Percentiles rank a stretch among this genome's conserved stretches.
Conservation (phyloP, 2,329 filamentous ascomycete species). For the Aspergillus clavatus region DNA sequence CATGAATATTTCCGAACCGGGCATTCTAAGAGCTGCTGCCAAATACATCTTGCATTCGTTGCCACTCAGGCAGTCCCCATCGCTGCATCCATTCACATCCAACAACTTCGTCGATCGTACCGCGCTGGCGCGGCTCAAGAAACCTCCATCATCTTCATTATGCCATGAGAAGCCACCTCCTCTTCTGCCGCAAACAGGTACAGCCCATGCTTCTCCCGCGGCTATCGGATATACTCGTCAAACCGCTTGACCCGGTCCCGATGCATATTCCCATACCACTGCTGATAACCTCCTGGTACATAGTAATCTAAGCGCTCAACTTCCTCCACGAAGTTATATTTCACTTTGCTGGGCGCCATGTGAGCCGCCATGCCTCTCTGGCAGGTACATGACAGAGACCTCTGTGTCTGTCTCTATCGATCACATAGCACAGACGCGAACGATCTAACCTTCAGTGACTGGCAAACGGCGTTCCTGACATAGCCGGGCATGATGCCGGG, state of each 20-base stretch:
- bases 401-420: no score
- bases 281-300: conserved; percentile 2
- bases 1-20: no score
- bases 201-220: neutral
- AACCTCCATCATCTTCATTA: conserved; percentile 16
- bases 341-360: conserved; percentile 3
- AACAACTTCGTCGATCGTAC: conserved; percentile 14
- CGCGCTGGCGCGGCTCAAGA: conserved; percentile 14
- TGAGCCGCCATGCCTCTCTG: neutral
- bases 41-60: conserved; percentile 9
- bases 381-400: no score
- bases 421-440: no score
- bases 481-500: no score
- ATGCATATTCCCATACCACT: conserved; percentile 17
- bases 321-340: conserved; percentile 3
- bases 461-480: no score
- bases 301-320: conserved; percentile 4
- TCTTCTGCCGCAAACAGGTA: conserved; percentile 10
- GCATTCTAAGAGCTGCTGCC: no score
- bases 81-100: conserved; percentile 19
- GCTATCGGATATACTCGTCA: conserved; percentile 12
- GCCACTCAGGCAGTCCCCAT: conserved; percentile 14
- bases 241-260: conserved; percentile 15
- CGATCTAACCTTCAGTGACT: no score
- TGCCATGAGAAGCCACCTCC: conserved; percentile 10